phyloP scores from a whole-genome alignment of 1,139 yeast genomes.

The Sugiyamaella sp. region DNA sequence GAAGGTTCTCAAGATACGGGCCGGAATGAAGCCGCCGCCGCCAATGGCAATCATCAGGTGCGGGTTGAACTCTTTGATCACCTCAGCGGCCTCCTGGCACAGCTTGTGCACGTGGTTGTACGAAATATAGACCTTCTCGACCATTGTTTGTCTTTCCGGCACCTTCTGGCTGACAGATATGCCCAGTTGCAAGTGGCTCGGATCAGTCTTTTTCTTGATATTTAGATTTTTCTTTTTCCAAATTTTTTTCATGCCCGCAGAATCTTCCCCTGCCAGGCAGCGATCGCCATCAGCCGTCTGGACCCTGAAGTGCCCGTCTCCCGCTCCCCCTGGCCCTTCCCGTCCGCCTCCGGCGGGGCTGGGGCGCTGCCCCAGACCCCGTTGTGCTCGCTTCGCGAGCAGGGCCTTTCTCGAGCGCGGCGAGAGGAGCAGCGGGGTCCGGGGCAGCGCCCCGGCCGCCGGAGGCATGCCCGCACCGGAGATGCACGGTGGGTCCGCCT shows the following conservation, averaged over 20 bases:
- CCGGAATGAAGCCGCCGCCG: conserved; percentile 97
- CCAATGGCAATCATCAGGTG: conserved; percentile 87
- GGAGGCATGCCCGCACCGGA: no score
- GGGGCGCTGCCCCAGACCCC: neutral
- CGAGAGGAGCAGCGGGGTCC: no score
- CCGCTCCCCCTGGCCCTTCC: neutral
- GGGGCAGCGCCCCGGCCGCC: neutral
- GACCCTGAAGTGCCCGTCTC: neutral
- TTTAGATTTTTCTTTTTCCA: neutral
- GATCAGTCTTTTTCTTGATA: no score
- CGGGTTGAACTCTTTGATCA: conserved; percentile 72
- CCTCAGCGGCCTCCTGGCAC: conserved; percentile 81
- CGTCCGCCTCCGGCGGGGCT: no score
- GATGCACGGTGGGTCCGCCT: no score
- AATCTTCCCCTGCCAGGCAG: neutral
- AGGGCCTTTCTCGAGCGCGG: no score
- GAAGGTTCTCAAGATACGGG: conserved; percentile 90
- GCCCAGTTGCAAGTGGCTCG: neutral
- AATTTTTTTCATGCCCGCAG: neutral
- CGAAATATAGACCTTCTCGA: conserved; percentile 73
- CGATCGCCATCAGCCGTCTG: conserved; percentile 2
- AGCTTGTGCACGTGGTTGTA: conserved; percentile 93
- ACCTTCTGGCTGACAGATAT: neutral
- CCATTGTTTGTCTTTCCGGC: conserved; percentile 27
- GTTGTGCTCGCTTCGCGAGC: no score